Base-by-base conservation (phyloP, 2,329 filamentous ascomycete species). In the Xylaria sp. region DNA sequence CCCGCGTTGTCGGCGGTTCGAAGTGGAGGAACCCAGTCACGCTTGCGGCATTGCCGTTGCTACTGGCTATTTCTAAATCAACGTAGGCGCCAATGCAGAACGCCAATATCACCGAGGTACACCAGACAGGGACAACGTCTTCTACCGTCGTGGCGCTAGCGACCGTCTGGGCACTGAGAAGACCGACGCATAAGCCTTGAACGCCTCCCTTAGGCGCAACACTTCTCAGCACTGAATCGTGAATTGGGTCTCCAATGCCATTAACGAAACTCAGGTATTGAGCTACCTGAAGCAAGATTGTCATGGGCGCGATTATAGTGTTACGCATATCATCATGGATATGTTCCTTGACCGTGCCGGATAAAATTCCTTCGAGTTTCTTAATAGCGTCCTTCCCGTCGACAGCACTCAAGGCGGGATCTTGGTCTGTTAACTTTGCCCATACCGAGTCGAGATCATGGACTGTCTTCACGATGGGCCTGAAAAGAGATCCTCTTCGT, bases 141-240 rank as follows among this genome's bases (percentile, higher is more conserved):
- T 54, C 36, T 2, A 59, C 4, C 10, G 46, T 54, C 4, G n/a
- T n/a, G 3, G 65, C 65, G 13, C 65, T 63, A n/a, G 59, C 33
- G 53, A 67, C 36, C 2, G 53, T 44, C 31, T 67, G 54, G 48
- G 65, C 65, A 11, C 42, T 44, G 26, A 63, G 59, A 44, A 67
- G 49, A 59, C 64, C 63, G 48, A 58, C 51, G 23, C 33, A 69
- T 9, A 56, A 51, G 48, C 58, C 58, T 42, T 65, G 63, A 28
- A 60, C 59, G 26, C 67, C 63, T 66, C 61, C 61, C 38, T 33
- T 69, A 62, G 63, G 65, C 38, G 70, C 68, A 17, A 66, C n/a
- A 13, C 9, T 58, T 56, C 57, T 33, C 17, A 66, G 15, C 17
- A 62, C 51, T 15, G 49, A 57, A 9, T 44, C 23, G 13, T 61